A percentile compares a stretch with the other conserved stretches of the same genome.
phyloP scores from a whole-genome alignment of 345 rosid genomes.

The Limnanthes douglasii region DNA sequence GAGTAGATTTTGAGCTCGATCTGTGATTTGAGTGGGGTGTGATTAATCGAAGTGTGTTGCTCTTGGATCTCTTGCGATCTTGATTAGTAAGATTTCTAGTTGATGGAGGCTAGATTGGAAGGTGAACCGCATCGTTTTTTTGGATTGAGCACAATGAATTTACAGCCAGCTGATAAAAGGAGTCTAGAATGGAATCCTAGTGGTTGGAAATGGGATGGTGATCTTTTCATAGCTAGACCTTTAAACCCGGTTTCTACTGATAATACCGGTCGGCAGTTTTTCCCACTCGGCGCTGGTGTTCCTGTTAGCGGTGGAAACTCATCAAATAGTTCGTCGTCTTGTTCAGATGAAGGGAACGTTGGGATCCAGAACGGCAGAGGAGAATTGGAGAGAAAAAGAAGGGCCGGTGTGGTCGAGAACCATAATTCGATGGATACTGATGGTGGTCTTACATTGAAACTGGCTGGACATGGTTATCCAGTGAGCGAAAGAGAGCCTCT shows the following conservation, averaged over 20 bases:
- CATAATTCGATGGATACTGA: slow-evolving; percentile 25
- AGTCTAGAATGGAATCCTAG: slow-evolving; percentile 80
- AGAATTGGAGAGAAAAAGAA: slow-evolving; percentile 64
- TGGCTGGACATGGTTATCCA: slow-evolving; percentile 48
- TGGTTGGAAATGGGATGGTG: slow-evolving; percentile 99
- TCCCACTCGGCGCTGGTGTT: slow-evolving; percentile 30
- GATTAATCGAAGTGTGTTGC: too few relatives aligned
- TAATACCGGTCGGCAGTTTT: slow-evolving; percentile 30
- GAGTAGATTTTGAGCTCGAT: slow-evolving; percentile 19
- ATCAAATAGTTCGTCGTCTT: slow-evolving; percentile 63
- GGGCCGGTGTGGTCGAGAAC: slow-evolving; percentile 51
- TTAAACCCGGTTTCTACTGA: slow-evolving; percentile 31
- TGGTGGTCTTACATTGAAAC: slow-evolving; percentile 51
- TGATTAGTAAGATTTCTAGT: slow-evolving; percentile 11
- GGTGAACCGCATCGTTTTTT: slow-evolving; percentile 44
- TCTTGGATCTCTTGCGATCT: slow-evolving; percentile 16
- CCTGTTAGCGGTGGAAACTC: slow-evolving; percentile 33
- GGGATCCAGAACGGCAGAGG: slow-evolving; percentile 28
- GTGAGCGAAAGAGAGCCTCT: slow-evolving; percentile 25
- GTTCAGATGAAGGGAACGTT: slow-evolving; percentile 67
- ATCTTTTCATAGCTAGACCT: slow-evolving; percentile 73
- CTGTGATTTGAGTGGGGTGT: slow-evolving; percentile 16
- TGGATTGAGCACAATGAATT: slow-evolving; percentile 25
- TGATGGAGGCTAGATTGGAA: slow-evolving; percentile 75
- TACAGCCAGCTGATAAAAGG: slow-evolving; percentile 46